phyloP scores from a whole-genome alignment of 345 rosid species.

The Noccaea bulbosa region DNA sequence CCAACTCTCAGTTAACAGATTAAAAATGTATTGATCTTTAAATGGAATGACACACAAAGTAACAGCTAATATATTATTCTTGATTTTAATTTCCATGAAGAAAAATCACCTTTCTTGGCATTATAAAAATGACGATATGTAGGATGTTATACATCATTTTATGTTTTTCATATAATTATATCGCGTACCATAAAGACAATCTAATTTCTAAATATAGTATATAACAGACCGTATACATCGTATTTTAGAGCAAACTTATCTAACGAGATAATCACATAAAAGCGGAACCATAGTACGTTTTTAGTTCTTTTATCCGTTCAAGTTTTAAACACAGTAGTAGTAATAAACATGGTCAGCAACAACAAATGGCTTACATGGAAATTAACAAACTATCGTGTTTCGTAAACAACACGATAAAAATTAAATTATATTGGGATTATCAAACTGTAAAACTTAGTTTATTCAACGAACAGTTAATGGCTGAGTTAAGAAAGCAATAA shows the following conservation, averaged over 20 bases:
- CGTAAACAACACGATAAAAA: slow-evolving; percentile 27
- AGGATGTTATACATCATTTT: too few relatives aligned
- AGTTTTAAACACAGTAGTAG: background rate
- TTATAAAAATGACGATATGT: too few relatives aligned
- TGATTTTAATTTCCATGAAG: too few relatives aligned
- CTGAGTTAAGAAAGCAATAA: slow-evolving; percentile 20
- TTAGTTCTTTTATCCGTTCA: background rate
- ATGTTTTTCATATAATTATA: too few relatives aligned
- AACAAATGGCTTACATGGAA: slow-evolving; percentile 37
- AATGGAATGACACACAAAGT: background rate
- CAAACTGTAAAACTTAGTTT: slow-evolving; percentile 31
- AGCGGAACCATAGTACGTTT: background rate
- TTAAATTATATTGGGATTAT: slow-evolving; percentile 39
- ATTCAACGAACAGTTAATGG: slow-evolving; percentile 33
- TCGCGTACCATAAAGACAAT: too few relatives aligned
- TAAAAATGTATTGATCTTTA: too few relatives aligned
- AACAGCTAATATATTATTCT: too few relatives aligned
- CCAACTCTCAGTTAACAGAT: background rate
- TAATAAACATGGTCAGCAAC: slow-evolving; percentile 31
- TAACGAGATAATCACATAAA: background rate
- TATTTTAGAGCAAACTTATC: background rate
- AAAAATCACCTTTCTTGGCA: too few relatives aligned
- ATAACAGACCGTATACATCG: too few relatives aligned
- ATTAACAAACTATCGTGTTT: slow-evolving; percentile 36
- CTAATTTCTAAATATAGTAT: too few relatives aligned